phyloP scores from a whole-genome alignment of 106 monocot species.

The Allium sativum region DNA sequence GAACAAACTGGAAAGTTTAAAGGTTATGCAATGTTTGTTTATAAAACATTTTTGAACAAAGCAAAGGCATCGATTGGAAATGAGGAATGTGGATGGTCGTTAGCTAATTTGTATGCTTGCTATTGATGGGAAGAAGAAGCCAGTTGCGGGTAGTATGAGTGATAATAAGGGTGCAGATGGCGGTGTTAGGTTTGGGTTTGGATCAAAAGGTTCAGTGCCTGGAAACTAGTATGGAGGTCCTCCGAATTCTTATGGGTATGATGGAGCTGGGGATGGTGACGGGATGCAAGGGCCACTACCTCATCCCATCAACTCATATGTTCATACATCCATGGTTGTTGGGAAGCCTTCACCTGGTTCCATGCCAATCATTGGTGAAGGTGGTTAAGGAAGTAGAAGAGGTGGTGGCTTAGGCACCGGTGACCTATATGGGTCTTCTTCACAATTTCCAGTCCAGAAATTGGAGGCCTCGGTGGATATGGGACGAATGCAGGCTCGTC shows the following conservation, averaged over 20 bases:
- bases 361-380: too few relatives aligned
- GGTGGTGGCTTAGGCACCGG: too few relatives aligned
- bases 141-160: slow-evolving; percentile 6
- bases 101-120: slow-evolving; percentile 54
- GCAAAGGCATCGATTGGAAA: slow-evolving; percentile 44
- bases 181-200: slow-evolving; percentile 1
- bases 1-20: slow-evolving; percentile 21
- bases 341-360: too few relatives aligned
- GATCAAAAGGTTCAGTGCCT: slow-evolving; percentile 5
- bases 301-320: too few relatives aligned
- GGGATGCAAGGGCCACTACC: too few relatives aligned
- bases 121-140: slow-evolving; percentile 76
- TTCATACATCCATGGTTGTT: too few relatives aligned
- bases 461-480: too few relatives aligned
- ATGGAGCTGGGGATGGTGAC: too few relatives aligned
- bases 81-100: slow-evolving; percentile 54
- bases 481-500: too few relatives aligned
- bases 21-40: slow-evolving; percentile 80
- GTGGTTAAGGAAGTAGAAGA: too few relatives aligned
- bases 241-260: not conserved
- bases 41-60: slow-evolving; percentile 57
- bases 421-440: too few relatives aligned
- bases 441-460: too few relatives aligned
- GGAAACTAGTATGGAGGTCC: slow-evolving; percentile 9
- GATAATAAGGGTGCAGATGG: slow-evolving; percentile 1